Evolutionary conservation across 495 filamentous ascomycete genomes (phyloP), one percentile per base, ranked within the genome.

Genomic region (Hypoxylon perforatum): DNA sequence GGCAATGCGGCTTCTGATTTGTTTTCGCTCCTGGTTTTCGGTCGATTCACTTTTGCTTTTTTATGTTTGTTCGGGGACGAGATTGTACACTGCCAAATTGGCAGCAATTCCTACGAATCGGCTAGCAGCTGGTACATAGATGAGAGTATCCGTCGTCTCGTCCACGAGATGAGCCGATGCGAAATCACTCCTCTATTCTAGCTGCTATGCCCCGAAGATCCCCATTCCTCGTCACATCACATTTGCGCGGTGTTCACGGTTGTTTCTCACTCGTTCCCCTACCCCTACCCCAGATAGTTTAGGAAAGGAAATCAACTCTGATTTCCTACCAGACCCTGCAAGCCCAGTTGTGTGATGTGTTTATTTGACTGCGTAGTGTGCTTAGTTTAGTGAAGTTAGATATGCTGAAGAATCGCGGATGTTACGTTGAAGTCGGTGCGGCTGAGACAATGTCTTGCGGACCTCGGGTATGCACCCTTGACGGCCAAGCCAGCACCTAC

Each of bases 361-460:
- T 6, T 39, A 14, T 8, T 39, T 42, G 14, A 5, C 5, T n/a
- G 39, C 15, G n/a, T 15, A 3, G n/a, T 15, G n/a, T 42, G n/a
- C 12, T 42, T 42, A 3, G 15, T 15, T 15, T 4, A 2, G 1
- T 17, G 15, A 4, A 11, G 12, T 42, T 15, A 17, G 8, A 1
- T 15, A 42, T 17, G 1, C 2, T 28, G 25, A n/a, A 17, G 39
- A 15, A 38, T 10, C 3, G 39, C 3, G 14, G 39, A 42, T 42
- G 39, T 30, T 18, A 39, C 38, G 61, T 58, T 38, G 53, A 47
- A 46, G 61, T 64, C 17, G 60, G 42, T 64, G 61, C 21, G 61
- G 61, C 61, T 64, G 53, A 57, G 35, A 51, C 21, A n/a, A 23
- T 47, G 44, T 23, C 44, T 22, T 47, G 44, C 44, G n/a, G n/a